phyloP scores from a whole-genome alignment of 768 basidiomycete genomes.

The Epithele typhae region DNA sequence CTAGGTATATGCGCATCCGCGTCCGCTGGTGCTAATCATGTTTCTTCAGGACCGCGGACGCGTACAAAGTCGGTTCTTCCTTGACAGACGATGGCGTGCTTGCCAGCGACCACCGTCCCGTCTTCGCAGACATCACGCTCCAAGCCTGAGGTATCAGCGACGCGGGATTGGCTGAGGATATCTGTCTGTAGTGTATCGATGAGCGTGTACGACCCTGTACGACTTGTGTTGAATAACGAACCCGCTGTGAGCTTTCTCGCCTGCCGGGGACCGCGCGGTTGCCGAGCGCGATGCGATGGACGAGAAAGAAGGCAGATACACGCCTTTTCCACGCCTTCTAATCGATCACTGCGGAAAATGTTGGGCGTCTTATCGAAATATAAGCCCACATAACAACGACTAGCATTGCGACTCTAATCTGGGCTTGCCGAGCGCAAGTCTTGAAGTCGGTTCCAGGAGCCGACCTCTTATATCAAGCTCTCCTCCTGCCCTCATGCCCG shows the following conservation, averaged over 20 bases:
- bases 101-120: conserved; percentile 54
- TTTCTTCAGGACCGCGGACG: conserved; percentile 31
- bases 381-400: not conserved
- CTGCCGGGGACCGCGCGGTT: conserved; percentile 8
- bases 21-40: not conserved
- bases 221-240: conserved; percentile 1
- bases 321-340: not conserved
- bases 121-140: conserved; percentile 38
- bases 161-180: too few species aligned
- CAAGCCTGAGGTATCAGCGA: not conserved
- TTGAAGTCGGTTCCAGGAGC: too few species aligned
- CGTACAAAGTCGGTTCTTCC: conserved; percentile 36
- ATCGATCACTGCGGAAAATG: too few species aligned
- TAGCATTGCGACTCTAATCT: too few species aligned
- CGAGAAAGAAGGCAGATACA: not conserved
- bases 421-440: too few species aligned
- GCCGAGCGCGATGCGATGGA: not conserved
- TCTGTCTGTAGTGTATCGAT: conserved; percentile 6
- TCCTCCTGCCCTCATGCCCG: conserved; percentile 7
- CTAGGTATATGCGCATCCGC: conserved; percentile 11
- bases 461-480: conserved; percentile 1
- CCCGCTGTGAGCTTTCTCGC: conserved; percentile 1
- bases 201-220: not conserved
- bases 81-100: conserved; percentile 48
- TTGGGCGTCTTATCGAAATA: too few species aligned